Evolutionary conservation across 2,329 filamentous ascomycete genomes (phyloP).

Genomic region (Neofusicoccum sp.): DNA sequence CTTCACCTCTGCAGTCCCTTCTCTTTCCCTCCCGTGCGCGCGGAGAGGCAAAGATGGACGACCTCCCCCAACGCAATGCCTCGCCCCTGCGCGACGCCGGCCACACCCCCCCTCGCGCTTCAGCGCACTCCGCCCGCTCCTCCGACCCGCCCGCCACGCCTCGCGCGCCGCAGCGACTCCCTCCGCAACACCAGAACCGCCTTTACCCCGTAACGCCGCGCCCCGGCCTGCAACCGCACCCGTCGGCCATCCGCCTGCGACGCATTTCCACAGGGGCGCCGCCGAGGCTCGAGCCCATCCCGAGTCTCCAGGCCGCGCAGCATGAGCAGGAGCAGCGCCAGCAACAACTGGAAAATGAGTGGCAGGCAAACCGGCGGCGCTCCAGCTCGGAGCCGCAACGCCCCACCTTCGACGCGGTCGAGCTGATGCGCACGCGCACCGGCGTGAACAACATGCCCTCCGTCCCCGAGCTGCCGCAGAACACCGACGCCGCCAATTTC

Average conservation of each 20-base stretch:
- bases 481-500: not conserved
- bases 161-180: not conserved
- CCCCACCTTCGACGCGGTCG: constrained; percentile 6
- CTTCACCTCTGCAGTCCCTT: not conserved
- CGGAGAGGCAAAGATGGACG: constrained; percentile 1
- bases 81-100: constrained; percentile 1
- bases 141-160: not conserved
- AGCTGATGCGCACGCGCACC: constrained; percentile 1
- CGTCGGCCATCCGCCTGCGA: constrained; percentile 11
- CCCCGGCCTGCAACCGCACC: not conserved
- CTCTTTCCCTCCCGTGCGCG: not conserved
- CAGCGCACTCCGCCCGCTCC: not conserved
- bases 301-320: not conserved
- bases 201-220: constrained; percentile 9
- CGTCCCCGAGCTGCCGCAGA: constrained; percentile 8
- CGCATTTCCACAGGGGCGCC: not conserved
- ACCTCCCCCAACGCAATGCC: not conserved
- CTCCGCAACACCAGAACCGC: not conserved
- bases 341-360: not conserved
- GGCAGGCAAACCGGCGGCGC: constrained; percentile 16
- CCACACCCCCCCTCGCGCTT: not conserved
- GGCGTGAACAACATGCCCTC: constrained; percentile 13
- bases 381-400: constrained; percentile 18
- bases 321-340: constrained; percentile 2
- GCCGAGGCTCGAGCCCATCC: not conserved